These are phyloP conservation scores for Solanum hybrid DNA, from an alignment of 305 asterid genomes.

Conservation along the genomic window DNA sequence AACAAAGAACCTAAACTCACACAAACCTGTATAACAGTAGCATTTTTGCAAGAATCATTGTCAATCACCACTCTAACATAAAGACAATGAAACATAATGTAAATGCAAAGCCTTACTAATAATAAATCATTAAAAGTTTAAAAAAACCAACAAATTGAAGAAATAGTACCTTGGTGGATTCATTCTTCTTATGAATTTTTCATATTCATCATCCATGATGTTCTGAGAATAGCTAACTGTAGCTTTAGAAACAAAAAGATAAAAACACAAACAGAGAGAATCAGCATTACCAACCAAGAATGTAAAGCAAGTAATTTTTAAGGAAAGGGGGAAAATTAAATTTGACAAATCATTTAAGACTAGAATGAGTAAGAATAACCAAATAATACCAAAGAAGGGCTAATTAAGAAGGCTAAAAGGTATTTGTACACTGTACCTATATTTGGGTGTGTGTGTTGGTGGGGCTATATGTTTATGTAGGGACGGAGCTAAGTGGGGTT, in stretches of 20 bases:
- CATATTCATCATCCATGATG: slow-evolving; percentile 24
- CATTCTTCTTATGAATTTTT: slow-evolving; percentile 22
- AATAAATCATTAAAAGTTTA: background rate
- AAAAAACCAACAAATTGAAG: background rate
- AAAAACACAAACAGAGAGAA: background rate
- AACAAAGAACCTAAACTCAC: background rate
- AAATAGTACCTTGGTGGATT: slow-evolving; percentile 20
- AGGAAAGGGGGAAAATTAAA: background rate
- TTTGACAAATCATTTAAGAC: slow-evolving; percentile 19
- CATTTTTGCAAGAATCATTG: slow-evolving; percentile 22
- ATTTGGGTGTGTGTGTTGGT: background rate
- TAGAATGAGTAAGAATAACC: slow-evolving; percentile 6
- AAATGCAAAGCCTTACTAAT: background rate
- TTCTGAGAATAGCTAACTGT: slow-evolving; percentile 14
- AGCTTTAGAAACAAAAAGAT: background rate
- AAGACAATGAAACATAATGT: background rate
- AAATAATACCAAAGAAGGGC: slow-evolving; percentile 16
- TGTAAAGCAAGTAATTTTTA: slow-evolving; percentile 18
- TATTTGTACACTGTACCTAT: slow-evolving; percentile 12
- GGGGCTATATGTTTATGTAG: background rate
- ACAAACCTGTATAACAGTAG: slow-evolving; percentile 20
- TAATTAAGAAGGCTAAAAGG: slow-evolving; percentile 20
- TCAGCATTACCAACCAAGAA: slow-evolving; percentile 17
- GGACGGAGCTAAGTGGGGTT: background rate
- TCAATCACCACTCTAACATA: slow-evolving; percentile 27